Evolutionary conservation across 352 stramenopile genomes (phyloP).

Genomic region (Phytophthora pini): DNA sequence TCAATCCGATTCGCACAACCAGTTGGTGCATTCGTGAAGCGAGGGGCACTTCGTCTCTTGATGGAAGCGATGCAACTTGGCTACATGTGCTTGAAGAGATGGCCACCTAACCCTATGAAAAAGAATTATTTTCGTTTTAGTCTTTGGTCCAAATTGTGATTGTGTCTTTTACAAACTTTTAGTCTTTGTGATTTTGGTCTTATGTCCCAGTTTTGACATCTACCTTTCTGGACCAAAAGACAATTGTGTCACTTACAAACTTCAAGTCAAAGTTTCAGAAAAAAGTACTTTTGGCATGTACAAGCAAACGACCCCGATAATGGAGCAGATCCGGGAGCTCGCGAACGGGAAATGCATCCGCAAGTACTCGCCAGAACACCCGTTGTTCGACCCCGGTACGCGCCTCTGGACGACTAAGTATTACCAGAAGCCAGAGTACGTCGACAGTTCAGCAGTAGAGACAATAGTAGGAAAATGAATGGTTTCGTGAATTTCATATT

Average conservation of each 20-base stretch:
- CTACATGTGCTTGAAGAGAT: too few relatives aligned
- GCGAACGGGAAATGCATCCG: conserved; percentile 57
- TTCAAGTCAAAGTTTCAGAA: too few relatives aligned
- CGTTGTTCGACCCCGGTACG: conserved; percentile 54
- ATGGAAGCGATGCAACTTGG: conserved; percentile 9
- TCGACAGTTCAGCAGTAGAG: background rate
- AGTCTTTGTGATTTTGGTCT: too few relatives aligned
- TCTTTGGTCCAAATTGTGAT: too few relatives aligned
- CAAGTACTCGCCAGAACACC: conserved; percentile 58
- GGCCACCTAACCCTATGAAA: too few relatives aligned
- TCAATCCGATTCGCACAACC: conserved; percentile 16
- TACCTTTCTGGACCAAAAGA: too few relatives aligned
- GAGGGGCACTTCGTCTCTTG: conserved; percentile 22
- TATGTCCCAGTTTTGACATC: too few relatives aligned
- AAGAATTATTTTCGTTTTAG: too few relatives aligned
- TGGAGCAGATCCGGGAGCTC: conserved; percentile 42
- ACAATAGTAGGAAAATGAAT: too few relatives aligned
- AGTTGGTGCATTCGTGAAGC: conserved; percentile 24
- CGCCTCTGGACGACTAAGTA: conserved; percentile 51
- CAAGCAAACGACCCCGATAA: background rate
- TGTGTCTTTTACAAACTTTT: too few relatives aligned
- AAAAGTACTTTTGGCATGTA: too few relatives aligned
- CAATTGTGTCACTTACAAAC: too few relatives aligned
- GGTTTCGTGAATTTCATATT: conserved; percentile 9
- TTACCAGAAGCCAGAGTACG: conserved; percentile 43